phyloP scores from a whole-genome alignment of 176 grass and related monocot species.

The Cenchrus americanus region DNA sequence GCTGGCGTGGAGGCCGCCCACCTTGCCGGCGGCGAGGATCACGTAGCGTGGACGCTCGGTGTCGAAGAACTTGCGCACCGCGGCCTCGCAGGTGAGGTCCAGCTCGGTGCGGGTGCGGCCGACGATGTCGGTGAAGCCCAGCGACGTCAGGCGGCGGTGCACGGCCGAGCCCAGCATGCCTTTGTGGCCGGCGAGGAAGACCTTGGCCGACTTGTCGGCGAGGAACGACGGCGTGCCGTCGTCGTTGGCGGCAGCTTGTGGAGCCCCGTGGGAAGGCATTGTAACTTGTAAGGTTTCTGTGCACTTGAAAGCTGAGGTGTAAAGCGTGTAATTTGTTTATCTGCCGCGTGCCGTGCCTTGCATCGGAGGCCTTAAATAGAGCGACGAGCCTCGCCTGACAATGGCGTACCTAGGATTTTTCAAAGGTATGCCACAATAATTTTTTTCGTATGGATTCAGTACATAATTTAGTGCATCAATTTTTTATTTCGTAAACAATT shows the following conservation, averaged over 20 bases:
- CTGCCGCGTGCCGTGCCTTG: no score
- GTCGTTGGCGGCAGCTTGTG: background rate
- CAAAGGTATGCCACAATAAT: no score
- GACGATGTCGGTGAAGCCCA: constrained; percentile 58
- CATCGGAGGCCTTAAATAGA: no score
- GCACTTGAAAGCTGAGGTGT: background rate
- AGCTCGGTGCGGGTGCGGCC: constrained; percentile 48
- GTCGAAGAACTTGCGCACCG: constrained; percentile 57
- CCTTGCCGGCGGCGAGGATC: constrained; percentile 60
- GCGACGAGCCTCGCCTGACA: no score
- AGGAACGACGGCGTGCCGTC: constrained; percentile 42
- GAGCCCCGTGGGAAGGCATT: background rate
- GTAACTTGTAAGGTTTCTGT: background rate
- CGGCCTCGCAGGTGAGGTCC: constrained; percentile 51
- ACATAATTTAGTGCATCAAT: no score
- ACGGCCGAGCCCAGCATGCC: constrained; percentile 57
- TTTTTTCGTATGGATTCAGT: no score
- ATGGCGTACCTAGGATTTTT: no score
- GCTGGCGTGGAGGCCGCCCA: constrained; percentile 61
- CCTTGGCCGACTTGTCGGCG: constrained; percentile 47
- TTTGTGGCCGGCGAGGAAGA: constrained; percentile 55
- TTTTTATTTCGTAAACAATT: no score
- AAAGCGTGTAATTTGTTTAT: background rate
- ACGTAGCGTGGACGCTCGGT: constrained; percentile 50
- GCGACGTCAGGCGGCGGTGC: constrained; percentile 33